A percentile compares a stretch with the other conserved stretches of the same genome.
Conservation (phyloP, 768 basidiomycete genomes). For the Boletus pseudopeckii region DNA sequence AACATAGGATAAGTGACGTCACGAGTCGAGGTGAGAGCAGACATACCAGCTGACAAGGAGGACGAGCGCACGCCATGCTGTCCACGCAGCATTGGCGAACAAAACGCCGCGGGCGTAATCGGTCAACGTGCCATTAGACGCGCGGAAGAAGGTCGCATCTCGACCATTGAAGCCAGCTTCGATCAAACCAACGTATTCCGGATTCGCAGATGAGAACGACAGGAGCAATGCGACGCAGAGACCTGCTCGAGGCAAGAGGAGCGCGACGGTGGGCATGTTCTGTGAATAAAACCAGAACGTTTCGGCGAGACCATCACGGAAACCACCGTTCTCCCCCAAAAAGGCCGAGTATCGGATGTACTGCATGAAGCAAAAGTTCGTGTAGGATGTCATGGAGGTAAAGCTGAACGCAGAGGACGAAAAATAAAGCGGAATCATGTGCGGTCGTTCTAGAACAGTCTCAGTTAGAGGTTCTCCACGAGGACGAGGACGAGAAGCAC, state of each 20-base stretch:
- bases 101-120: constrained; percentile 76
- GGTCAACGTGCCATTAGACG: constrained; percentile 62
- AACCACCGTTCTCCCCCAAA: constrained; percentile 45
- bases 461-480: constrained; percentile 4
- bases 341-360: constrained; percentile 75
- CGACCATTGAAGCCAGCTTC: constrained; percentile 49
- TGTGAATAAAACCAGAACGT: constrained; percentile 82
- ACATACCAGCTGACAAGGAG: constrained; percentile 65
- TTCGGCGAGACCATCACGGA: constrained; percentile 70
- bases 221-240: constrained; percentile 71
- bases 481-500: constrained; percentile 34
- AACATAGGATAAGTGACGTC: not conserved
- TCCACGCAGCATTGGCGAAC: constrained; percentile 77
- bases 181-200: constrained; percentile 43
- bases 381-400: constrained; percentile 74
- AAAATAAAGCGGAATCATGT: constrained; percentile 78
- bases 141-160: constrained; percentile 74
- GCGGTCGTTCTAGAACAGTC: constrained; percentile 63
- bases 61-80: constrained; percentile 69
- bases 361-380: constrained; percentile 80
- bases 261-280: constrained; percentile 74
- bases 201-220: constrained; percentile 51
- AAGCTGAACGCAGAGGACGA: constrained; percentile 76
- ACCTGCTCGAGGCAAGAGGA: constrained; percentile 82
- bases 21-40: not conserved